Evolutionary conservation across 2,329 filamentous ascomycete genomes (phyloP).

Genomic region (Xylariales sp.): DNA sequence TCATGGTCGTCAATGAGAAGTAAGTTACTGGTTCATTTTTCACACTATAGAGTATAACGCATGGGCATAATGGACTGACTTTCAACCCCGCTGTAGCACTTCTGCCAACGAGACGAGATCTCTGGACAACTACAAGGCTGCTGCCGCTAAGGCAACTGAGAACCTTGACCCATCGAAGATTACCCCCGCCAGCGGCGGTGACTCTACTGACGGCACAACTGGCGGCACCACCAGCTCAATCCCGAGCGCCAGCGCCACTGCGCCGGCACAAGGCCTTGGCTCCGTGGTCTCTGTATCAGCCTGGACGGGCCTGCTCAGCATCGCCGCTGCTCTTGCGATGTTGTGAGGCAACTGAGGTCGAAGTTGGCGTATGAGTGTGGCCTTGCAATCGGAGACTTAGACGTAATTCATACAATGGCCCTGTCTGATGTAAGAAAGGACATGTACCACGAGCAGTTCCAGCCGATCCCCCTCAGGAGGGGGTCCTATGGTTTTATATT

Average conservation of each 20-base stretch:
- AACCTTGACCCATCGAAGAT: conserved; percentile 49
- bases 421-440: conserved; percentile 9
- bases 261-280: conserved; percentile 38
- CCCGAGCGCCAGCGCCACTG: conserved; percentile 32
- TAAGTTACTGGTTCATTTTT: conserved; percentile 54
- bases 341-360: conserved; percentile 46
- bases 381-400: background rate
- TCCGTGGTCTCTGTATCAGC: conserved; percentile 53
- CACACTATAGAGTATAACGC: conserved; percentile 19
- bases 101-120: conserved; percentile 64
- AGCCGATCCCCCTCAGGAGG: background rate
- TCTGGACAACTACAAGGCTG: conserved; percentile 60
- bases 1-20: conserved; percentile 81
- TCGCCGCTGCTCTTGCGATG: conserved; percentile 56
- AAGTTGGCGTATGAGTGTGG: background rate
- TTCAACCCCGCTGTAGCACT: conserved; percentile 50
- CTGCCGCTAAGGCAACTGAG: conserved; percentile 51
- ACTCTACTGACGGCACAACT: conserved; percentile 7
- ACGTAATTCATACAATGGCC: background rate
- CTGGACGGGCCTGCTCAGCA: conserved; percentile 56
- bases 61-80: conserved; percentile 23
- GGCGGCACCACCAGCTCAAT: conserved; percentile 36
- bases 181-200: conserved; percentile 31
- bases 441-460: background rate
- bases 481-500: conserved; percentile 10